These are phyloP conservation scores for Emericellopsis atlantica DNA, from an alignment of 2,329 filamentous ascomycete species.

Conservation along the genomic window DNA sequence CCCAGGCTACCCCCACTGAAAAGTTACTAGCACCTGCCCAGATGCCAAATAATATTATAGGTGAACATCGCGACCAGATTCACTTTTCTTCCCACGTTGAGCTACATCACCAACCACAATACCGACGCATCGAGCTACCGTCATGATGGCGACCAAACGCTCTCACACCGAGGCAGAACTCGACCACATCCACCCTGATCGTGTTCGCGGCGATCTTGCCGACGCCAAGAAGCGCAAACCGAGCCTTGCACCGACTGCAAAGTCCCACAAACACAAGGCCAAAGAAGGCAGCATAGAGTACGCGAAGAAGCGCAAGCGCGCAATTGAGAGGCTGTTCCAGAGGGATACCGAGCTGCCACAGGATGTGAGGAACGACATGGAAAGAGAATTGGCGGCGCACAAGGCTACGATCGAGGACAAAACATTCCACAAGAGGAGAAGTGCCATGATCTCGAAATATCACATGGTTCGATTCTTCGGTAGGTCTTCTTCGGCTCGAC, in stretches of 20 bases:
- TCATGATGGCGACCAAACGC: slow-evolving; percentile 17
- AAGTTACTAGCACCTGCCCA: no score
- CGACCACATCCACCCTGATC: slow-evolving; percentile 1
- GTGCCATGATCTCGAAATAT: slow-evolving; percentile 64
- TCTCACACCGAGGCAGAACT: slow-evolving; percentile 13
- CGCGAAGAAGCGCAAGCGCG: slow-evolving; percentile 60
- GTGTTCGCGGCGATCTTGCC: no score
- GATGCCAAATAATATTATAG: no score
- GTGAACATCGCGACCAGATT: no score
- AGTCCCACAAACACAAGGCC: slow-evolving; percentile 21
- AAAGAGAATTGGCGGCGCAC: slow-evolving; percentile 58
- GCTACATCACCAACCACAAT: no score
- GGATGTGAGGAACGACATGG: slow-evolving; percentile 53
- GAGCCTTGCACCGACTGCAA: slow-evolving; percentile 8
- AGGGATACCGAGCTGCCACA: slow-evolving; percentile 52
- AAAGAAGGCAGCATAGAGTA: slow-evolving; percentile 40
- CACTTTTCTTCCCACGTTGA: no score
- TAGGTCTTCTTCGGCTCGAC: slow-evolving; percentile 17
- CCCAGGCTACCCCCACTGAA: no score
- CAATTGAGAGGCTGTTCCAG: slow-evolving; percentile 53
- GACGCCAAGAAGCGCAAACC: slow-evolving; percentile 20
- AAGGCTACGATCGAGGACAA: slow-evolving; percentile 49
- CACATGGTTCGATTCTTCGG: slow-evolving; percentile 81
- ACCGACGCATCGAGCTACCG: no score
- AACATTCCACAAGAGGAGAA: slow-evolving; percentile 46